Evolutionary conservation across 805 yeast species (phyloP).

Genomic region (Lipomyces chichibuensis): DNA sequence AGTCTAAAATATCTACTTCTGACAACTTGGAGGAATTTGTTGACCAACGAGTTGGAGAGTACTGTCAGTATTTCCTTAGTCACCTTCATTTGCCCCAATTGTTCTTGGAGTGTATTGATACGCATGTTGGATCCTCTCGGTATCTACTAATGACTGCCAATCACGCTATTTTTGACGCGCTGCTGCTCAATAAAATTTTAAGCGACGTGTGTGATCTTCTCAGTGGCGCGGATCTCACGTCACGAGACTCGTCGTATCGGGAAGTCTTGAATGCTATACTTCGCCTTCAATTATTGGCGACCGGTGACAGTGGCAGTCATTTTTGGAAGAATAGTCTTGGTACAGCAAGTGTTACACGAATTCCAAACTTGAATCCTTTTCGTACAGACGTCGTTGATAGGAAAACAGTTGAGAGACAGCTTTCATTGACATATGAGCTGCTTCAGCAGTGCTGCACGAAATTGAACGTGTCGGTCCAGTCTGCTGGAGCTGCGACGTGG

Average conservation of each 20-base stretch:
- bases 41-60: not conserved
- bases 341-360: conserved; percentile 7
- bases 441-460: conserved; percentile 3
- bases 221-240: not conserved
- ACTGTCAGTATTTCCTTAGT: conserved; percentile 6
- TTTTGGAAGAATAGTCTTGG: conserved; percentile 30
- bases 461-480: conserved; percentile 19
- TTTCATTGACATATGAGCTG: not conserved
- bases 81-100: conserved; percentile 25
- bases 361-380: conserved; percentile 31
- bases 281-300: not conserved
- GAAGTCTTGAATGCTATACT: conserved; percentile 17
- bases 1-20: not conserved
- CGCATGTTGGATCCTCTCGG: not conserved
- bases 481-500: conserved; percentile 35
- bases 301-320: not conserved
- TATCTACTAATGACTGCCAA: conserved; percentile 24
- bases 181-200: conserved; percentile 12
- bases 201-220: conserved; percentile 6
- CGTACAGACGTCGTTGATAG: not conserved
- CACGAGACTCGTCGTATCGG: not conserved
- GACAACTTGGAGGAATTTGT: conserved; percentile 9
- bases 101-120: conserved; percentile 19
- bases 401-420: not conserved
- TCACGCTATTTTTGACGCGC: conserved; percentile 38